Conservation (phyloP, 2,329 filamentous ascomycete genomes). For the Phialocephala sp. region DNA sequence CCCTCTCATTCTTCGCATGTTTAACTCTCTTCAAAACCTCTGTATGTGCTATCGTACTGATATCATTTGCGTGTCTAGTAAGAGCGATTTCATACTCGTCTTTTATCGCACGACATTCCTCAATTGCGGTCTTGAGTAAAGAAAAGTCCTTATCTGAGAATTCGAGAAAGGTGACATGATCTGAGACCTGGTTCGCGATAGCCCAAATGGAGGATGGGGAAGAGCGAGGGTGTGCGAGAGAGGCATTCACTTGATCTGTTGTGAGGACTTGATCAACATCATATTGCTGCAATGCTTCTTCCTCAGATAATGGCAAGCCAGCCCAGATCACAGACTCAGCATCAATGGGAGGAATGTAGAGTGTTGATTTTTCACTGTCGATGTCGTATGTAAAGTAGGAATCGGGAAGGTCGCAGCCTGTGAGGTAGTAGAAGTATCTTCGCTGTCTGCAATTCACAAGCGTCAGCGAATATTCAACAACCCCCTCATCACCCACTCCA, state of each 20-base stretch:
- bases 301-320: slow-evolving; percentile 77
- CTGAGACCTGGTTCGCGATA: slow-evolving; percentile 78
- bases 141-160: slow-evolving; percentile 68
- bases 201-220: slow-evolving; percentile 67
- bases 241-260: slow-evolving; percentile 76
- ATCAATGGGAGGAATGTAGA: slow-evolving; percentile 90
- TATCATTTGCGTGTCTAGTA: slow-evolving; percentile 72
- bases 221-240: slow-evolving; percentile 51
- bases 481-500: not conserved
- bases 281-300: slow-evolving; percentile 77
- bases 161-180: slow-evolving; percentile 71
- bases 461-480: not conserved
- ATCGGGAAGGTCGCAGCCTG: slow-evolving; percentile 81
- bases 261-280: slow-evolving; percentile 81
- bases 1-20: slow-evolving; percentile 74
- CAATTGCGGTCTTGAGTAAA: slow-evolving; percentile 65
- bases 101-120: slow-evolving; percentile 73
- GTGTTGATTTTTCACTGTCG: slow-evolving; percentile 70
- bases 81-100: slow-evolving; percentile 76
- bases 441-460: slow-evolving; percentile 67
- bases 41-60: slow-evolving; percentile 71
- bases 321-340: slow-evolving; percentile 93
- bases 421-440: slow-evolving; percentile 93
- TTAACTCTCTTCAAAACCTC: slow-evolving; percentile 66
- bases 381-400: slow-evolving; percentile 84